Percentiles rank a stretch among this genome's conserved stretches.
These are phyloP conservation scores for Haplosporangium sp. DNA, from an alignment of 371 early-diverging fungal genomes.

Conservation along the genomic window DNA sequence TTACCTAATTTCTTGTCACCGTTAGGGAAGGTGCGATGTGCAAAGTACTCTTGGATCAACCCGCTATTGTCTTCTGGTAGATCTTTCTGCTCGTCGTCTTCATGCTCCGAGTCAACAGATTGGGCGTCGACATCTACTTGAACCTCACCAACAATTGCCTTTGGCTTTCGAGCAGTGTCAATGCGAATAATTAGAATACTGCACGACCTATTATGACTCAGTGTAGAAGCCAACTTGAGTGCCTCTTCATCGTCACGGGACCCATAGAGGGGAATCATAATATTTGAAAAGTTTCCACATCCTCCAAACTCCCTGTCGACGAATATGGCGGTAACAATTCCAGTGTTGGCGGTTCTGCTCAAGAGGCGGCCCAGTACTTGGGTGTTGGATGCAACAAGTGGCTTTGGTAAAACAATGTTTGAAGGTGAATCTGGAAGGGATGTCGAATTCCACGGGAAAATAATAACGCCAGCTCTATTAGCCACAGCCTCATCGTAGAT, in stretches of 20 bases:
- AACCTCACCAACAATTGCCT: constrained; percentile 7
- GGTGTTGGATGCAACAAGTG: constrained; percentile 43
- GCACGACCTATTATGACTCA: constrained; percentile 36
- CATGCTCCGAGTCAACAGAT: constrained; percentile 31
- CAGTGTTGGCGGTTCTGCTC: constrained; percentile 28
- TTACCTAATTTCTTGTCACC: constrained; percentile 25
- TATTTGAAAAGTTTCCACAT: constrained; percentile 35
- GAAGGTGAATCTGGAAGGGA: constrained; percentile 39
- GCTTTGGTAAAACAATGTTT: constrained; percentile 26
- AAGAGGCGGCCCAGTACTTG: constrained; percentile 37
- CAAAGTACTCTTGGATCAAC: constrained; percentile 33
- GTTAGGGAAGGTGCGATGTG: constrained; percentile 20
- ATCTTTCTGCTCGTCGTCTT: constrained; percentile 3
- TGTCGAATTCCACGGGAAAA: constrained; percentile 64
- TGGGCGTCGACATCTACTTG: constrained; percentile 29
- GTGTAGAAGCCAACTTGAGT: constrained; percentile 31
- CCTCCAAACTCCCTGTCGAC: constrained; percentile 54
- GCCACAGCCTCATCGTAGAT: constrained; percentile 62
- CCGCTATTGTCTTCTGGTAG: constrained; percentile 29
- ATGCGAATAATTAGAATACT: constrained; percentile 37
- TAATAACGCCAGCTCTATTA: constrained; percentile 57
- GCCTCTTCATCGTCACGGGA: constrained; percentile 46
- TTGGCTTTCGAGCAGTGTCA: constrained; percentile 13
- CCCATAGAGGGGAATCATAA: constrained; percentile 48
- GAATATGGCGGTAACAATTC: constrained; percentile 40